These are phyloP conservation scores for Hsuehochloa calcarea DNA, from an alignment of 176 grass and related monocot genomes.

Conservation along the genomic window DNA sequence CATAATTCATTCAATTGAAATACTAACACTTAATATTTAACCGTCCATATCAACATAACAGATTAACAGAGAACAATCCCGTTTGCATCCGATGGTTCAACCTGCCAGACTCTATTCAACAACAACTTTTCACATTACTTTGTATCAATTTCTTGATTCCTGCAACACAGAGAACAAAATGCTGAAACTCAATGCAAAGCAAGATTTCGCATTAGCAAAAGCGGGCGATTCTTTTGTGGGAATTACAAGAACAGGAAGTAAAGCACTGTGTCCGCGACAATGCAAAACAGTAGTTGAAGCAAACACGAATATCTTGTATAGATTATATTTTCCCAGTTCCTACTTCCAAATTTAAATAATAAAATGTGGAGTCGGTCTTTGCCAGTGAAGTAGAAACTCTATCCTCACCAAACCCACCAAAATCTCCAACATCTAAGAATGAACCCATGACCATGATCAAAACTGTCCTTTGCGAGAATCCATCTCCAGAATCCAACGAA, in stretches of 20 bases:
- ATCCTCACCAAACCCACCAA: not conserved
- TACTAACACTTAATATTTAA: too few species aligned
- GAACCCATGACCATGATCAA: not conserved
- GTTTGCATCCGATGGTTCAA: constrained; percentile 19
- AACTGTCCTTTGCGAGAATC: not conserved
- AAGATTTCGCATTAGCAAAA: not conserved
- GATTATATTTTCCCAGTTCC: not conserved
- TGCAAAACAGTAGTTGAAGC: not conserved
- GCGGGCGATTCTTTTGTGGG: not conserved
- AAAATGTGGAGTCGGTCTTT: not conserved
- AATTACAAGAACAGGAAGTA: constrained; percentile 4
- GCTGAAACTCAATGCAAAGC: not conserved
- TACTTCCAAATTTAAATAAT: not conserved
- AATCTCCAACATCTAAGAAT: not conserved
- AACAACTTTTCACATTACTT: constrained; percentile 38
- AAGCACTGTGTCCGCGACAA: not conserved
- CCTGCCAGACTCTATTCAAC: constrained; percentile 2
- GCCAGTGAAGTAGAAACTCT: not conserved
- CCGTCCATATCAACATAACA: too few species aligned
- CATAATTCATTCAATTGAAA: too few species aligned
- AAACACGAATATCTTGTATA: not conserved
- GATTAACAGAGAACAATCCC: constrained; percentile 21
- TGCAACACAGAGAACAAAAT: not conserved
- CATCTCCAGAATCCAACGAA: not conserved
- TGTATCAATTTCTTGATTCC: constrained; percentile 43